A percentile compares a stretch with the other conserved stretches of the same genome.
Evolutionary conservation across 306 rosid genomes (phyloP).

Genomic region (Fragaria ananassa): DNA sequence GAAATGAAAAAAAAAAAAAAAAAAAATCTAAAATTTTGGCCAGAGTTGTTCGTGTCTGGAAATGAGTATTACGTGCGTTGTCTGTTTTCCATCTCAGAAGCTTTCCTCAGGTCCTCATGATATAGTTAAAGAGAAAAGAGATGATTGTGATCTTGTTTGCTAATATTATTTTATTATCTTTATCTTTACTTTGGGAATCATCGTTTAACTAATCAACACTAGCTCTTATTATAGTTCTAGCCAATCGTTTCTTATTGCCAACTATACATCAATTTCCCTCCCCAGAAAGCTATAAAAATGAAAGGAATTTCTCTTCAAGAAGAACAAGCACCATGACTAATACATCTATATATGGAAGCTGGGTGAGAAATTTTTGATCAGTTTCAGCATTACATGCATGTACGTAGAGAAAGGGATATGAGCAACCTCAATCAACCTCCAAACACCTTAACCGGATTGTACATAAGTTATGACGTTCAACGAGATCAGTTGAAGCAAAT

Average conservation of each 20-base stretch:
- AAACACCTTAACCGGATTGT: not conserved
- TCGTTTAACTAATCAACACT: not conserved
- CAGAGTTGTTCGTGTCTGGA: not conserved
- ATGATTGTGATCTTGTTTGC: not conserved
- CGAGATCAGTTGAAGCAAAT: not conserved
- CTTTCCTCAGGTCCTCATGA: not conserved
- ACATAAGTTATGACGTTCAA: not conserved
- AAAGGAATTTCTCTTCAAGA: too few relatives aligned
- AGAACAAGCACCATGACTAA: not conserved
- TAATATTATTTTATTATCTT: not conserved
- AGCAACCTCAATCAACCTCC: not conserved
- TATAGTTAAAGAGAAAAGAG: not conserved
- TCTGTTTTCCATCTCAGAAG: not conserved
- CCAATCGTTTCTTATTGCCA: not conserved
- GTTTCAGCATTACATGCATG: not conserved
- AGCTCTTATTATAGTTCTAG: not conserved
- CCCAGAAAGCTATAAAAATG: not conserved
- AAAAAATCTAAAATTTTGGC: not conserved
- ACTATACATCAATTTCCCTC: not conserved
- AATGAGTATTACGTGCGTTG: not conserved
- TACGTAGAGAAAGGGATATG: too few relatives aligned
- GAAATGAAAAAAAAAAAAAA: not conserved
- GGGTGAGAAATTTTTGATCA: not conserved
- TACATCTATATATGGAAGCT: too few relatives aligned
- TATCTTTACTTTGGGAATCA: not conserved